Conservation (phyloP, 495 filamentous ascomycete genomes). For the Hyaloscypha variabilis region DNA sequence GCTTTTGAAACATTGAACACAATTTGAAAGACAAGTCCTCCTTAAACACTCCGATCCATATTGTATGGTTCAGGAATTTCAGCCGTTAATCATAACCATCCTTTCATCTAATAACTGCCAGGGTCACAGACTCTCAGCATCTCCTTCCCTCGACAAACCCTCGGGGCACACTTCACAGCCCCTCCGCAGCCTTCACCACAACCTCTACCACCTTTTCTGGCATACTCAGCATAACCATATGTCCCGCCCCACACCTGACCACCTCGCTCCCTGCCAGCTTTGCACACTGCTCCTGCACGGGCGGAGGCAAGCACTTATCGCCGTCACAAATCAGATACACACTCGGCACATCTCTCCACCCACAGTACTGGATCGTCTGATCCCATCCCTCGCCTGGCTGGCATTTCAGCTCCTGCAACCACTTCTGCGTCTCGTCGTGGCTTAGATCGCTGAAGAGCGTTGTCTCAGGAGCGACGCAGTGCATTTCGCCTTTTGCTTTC, state of each 20-base stretch:
- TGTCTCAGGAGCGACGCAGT: neutral
- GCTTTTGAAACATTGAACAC: too few species aligned
- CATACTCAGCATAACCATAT: slow-evolving; percentile 2
- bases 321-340: slow-evolving; percentile 3
- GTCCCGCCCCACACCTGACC: neutral
- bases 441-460: slow-evolving; percentile 6
- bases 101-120: too few species aligned
- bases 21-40: too few species aligned
- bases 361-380: neutral
- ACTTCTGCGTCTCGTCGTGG: neutral
- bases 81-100: too few species aligned
- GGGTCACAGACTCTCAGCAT: too few species aligned
- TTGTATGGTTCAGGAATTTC: too few species aligned
- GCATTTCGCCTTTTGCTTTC: slow-evolving; percentile 1
- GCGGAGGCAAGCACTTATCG: neutral
- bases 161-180: neutral
- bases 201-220: slow-evolving; percentile 3
- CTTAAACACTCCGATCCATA: too few species aligned
- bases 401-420: neutral
- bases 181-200: neutral
- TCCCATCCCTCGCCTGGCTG: slow-evolving; percentile 8
- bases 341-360: slow-evolving; percentile 5
- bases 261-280: neutral
- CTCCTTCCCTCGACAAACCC: too few species aligned
- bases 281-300: neutral